These are phyloP conservation scores for Cercospora nicotianae DNA, from an alignment of 2,329 filamentous ascomycete species.

Conservation along the genomic window DNA sequence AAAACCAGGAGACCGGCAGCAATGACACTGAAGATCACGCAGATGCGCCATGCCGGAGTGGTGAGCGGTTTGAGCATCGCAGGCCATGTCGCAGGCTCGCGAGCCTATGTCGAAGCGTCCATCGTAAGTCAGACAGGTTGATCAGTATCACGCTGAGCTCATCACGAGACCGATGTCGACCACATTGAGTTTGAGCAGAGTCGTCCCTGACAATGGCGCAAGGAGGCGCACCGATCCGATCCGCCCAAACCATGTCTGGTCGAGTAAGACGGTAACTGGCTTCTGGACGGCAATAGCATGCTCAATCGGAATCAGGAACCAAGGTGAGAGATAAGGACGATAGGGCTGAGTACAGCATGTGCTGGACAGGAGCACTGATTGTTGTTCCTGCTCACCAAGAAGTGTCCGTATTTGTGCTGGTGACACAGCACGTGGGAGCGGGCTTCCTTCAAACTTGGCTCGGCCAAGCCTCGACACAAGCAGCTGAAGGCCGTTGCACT, in stretches of 20 bases:
- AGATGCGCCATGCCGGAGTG: slow-evolving; percentile 10
- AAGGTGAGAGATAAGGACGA: too few species aligned
- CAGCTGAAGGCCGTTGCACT: neutral
- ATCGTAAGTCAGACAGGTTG: neutral
- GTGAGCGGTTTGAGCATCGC: slow-evolving; percentile 1
- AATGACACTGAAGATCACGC: slow-evolving; percentile 15
- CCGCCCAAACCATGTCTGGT: neutral
- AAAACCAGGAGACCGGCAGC: slow-evolving; percentile 21
- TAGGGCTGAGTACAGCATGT: neutral
- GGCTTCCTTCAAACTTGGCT: neutral
- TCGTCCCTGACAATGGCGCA: neutral
- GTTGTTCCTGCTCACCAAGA: neutral
- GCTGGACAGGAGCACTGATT: neutral
- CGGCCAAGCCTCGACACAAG: neutral
- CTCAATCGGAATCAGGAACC: neutral
- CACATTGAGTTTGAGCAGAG: neutral
- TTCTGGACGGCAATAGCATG: neutral
- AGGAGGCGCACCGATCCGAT: neutral
- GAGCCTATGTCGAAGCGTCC: neutral
- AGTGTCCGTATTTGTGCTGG: neutral
- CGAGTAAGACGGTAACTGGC: neutral
- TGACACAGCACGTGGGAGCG: neutral
- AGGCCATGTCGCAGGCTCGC: slow-evolving; percentile 3
- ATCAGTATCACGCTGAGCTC: neutral
- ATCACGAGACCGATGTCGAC: neutral